Conservation (phyloP, 148 eudicot genomes). For the Bassia scoparia region DNA sequence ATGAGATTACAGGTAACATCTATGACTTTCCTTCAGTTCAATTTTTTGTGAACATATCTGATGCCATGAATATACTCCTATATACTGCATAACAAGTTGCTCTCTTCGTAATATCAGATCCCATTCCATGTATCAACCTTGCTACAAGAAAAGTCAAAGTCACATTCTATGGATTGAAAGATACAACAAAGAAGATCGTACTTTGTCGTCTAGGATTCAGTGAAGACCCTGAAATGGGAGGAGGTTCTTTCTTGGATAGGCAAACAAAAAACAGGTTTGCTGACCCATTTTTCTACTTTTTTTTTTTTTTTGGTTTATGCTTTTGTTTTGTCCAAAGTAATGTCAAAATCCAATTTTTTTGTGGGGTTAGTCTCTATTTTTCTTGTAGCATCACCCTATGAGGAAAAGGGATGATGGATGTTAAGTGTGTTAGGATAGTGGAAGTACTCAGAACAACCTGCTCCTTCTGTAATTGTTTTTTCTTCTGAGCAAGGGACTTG, state of each 20-base stretch:
- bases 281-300: conserved; percentile 14
- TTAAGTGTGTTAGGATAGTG: conserved; percentile 33
- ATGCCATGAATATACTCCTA: neutral
- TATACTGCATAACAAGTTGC: neutral
- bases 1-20: conserved; percentile 14
- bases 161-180: conserved; percentile 12
- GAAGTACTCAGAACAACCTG: conserved; percentile 28
- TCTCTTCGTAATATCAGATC: conserved; percentile 20
- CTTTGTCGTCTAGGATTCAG: conserved; percentile 23
- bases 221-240: conserved; percentile 26
- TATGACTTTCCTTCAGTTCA: too few relatives aligned
- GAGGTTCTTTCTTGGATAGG: conserved; percentile 23
- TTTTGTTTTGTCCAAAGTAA: conserved; percentile 26
- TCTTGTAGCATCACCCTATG: conserved; percentile 22
- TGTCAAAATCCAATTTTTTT: conserved; percentile 24
- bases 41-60: too few relatives aligned
- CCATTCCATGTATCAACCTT: neutral
- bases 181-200: conserved; percentile 6
- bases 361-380: conserved; percentile 23
- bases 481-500: conserved; percentile 21
- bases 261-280: conserved; percentile 23
- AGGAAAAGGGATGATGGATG: conserved; percentile 35
- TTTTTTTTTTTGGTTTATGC: conserved; percentile 5
- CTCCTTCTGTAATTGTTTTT: conserved; percentile 27
- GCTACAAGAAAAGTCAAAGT: conserved; percentile 7